Base-by-base conservation (phyloP, 257 asterid genomes). In the Leonotis leonurus region DNA sequence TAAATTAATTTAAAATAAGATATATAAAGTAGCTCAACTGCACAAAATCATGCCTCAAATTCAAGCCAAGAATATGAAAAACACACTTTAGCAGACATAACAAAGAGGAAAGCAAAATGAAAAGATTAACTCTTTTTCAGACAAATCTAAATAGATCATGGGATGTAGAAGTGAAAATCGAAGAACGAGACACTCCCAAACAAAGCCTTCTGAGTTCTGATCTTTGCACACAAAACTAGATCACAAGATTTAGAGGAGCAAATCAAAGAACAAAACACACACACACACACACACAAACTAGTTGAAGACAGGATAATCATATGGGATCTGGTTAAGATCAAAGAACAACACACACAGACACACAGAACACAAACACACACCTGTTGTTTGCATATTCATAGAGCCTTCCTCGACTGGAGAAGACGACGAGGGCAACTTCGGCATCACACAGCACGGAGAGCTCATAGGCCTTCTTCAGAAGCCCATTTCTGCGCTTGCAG, bases 311-410 rank as follows among this genome's bases (percentile, higher is more conserved):
- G 3, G 5, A 16, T 6, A 54, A 33, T 11, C 29, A 33, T 14
- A 56, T 32, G 62, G 6, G 12, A 30, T 30, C 2, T 32, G 13
- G 45, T 16, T 10, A 6, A 17, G 40, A 30, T 17, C 25, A 16
- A 27, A 25, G 4, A 2, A 29, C 5, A n/a, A 46, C 53, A 45
- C 52, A 8, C 33, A 35, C 32, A 56, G 21, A 35, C 20, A 56
- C 52, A 46, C n/a, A 50, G 56, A 25, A 6, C n/a, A 56, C 33
- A 16, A 5, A 3, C 0, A 33, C 1, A 9, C 2, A 83, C 96
- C 97, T 89, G 95, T 87, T 85, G 56, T 85, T 89, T 0, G 97
- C 88, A 70, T 83, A 89, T 48, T 89, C 95, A 32, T 87, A 89
- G 67, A 89, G 97, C 27, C 92, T 79, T 20, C 97, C 97, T 8